Evolutionary conservation across 2,329 filamentous ascomycete species (phyloP).

Genomic region (Colletotrichum costaricense): DNA sequence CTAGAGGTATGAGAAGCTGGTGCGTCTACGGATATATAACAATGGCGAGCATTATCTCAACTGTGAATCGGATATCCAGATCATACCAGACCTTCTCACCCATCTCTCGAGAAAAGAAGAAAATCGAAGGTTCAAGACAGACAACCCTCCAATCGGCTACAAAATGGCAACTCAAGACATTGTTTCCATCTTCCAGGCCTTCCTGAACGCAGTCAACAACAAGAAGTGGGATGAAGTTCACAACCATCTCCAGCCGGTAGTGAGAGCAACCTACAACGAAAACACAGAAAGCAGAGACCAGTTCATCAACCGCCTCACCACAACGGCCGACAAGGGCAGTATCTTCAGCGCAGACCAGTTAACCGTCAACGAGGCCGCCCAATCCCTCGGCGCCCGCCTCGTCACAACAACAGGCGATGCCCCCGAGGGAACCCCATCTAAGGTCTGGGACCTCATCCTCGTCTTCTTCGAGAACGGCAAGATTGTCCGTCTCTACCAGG

Average conservation of each 20-base stretch:
- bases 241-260: not conserved
- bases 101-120: not conserved
- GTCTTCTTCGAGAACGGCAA: slow-evolving; percentile 14
- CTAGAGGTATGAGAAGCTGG: not conserved
- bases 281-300: not conserved
- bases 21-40: not conserved
- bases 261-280: not conserved
- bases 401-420: not conserved
- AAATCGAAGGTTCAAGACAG: not conserved
- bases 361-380: not conserved
- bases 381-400: slow-evolving; percentile 8
- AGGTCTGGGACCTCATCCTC: slow-evolving; percentile 8
- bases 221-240: slow-evolving; percentile 14
- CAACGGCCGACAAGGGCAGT: not conserved
- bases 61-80: not conserved
- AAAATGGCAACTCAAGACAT: not conserved
- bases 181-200: not conserved
- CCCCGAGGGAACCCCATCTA: not conserved
- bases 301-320: slow-evolving; percentile 1
- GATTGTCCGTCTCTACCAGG: slow-evolving; percentile 17
- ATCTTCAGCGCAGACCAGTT: not conserved
- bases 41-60: not conserved
- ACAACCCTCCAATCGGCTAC: not conserved
- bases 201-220: slow-evolving; percentile 9
- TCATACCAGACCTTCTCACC: not conserved